Evolutionary conservation across 177 flowering plant genomes (phyloP), one percentile per base, ranked within the genome.

Genomic region (Telopea speciosissima): DNA sequence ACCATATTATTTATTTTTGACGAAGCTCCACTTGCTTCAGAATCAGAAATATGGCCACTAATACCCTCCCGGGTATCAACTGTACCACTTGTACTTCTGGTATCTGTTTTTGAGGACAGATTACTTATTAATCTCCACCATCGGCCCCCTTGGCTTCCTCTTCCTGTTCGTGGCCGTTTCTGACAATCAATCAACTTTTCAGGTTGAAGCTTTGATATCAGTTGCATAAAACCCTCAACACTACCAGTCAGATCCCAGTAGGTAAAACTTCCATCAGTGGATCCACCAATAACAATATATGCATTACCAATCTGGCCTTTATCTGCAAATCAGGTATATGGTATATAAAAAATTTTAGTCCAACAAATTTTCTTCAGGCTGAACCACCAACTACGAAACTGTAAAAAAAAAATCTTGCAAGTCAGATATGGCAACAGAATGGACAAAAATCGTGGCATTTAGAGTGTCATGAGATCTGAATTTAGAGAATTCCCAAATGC

Each of bases 141-240:
- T 72, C 99, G 81, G 58, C 99, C 99, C 65, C 99, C 99, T 80
- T 93, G 99, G 82, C 99, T 95, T 81, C 99, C 99, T 81, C 99
- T 93, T 60, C 99, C 99, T 40, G 99, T 96, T 24, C 86, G 87
- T 52, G 98, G 99, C 45, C 99, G 86, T 81, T 79, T 87, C 78
- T 87, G 92, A 75, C 78, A 83, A 71, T 91, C 90, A 63, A 80
- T 80, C 23, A 75, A 75, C 61, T 83, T 88, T 73, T 84, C 91
- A 23, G 83, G 68, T 67, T 86, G 73, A 63, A 87, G 76, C 62
- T 66, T 74, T 13, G 90, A 84, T 17, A 86, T 72, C 62, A 64
- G 82, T 75, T 60, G 75, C 82, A 90, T 80, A 80, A 93, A 96
- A 71, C 79, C 79, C 78, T 83, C 84, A 72, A 96, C 83, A 65